Evolutionary conservation across 805 yeast species (phyloP), one percentile per base, ranked within the genome.

Genomic region (Metschnikowia reukaufii): DNA sequence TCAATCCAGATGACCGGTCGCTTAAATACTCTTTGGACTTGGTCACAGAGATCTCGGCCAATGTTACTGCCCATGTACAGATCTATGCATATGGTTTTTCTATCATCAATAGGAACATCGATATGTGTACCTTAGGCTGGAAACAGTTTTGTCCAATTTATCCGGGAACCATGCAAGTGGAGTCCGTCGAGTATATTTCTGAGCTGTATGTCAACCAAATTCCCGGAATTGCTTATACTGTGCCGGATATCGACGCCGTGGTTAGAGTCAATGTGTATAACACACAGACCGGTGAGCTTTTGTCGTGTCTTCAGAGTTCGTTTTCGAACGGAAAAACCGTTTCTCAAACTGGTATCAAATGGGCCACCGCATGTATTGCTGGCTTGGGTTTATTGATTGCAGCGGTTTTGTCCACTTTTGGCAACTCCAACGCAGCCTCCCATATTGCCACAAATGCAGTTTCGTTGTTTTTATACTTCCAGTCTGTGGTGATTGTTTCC

Each of bases 301-400:
- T 85, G 46, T 88, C 90, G 32, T 89, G 96, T 63, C 73, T 89
- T 47, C 92, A 86, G 61, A 82, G 88, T 15, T 77, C 78, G 49
- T 82, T 89, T 61, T 60, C 83, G 17, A 89, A 89, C 62, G 89
- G 91, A 31, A 86, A 83, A 58, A 83, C 95, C 2, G 92, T 89
- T 17, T 70, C 86, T 23, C 96, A 88, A 61, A 73, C 79, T 2
- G 66, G 66, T 16, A 62, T 85, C 48, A 86, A 87, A 67, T 91
- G 97, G 97, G 96, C 88, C 34, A 88, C 96, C 16, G 97, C 97
- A 1, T 84, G 85, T 17, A 74, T 90, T 58, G 89, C 96, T 1
- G 97, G 97, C 52, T 65, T 88, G 25, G 96, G 97, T n/a, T 67
- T 91, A 49, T 68, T 90, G 37, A 76, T 84, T 15, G 87, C 95